Base-by-base conservation (phyloP, 345 rosid genomes). In the Sisymbrium irio region DNA sequence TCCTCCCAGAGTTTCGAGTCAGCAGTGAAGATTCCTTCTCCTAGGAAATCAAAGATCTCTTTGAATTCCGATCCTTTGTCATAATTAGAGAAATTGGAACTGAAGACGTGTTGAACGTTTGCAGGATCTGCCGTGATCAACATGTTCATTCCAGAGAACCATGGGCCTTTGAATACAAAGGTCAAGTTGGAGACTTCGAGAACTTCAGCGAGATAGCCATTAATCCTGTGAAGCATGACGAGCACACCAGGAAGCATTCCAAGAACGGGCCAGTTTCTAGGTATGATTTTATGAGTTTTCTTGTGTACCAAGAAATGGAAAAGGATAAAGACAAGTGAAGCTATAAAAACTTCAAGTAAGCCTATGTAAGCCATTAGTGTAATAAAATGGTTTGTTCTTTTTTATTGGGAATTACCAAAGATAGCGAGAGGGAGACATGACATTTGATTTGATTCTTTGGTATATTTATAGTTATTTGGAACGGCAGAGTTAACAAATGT, bases 11-110 rank as follows among this genome's bases (percentile, higher is more conserved):
- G 57, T 25, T 83, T 82, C 0, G 69, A 77, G 56, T 83, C 85
- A 18, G 80, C 67, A 42, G 79, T 80, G 76, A 80, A 74, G 49
- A 82, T 71, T 1, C 80, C 83, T 15, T 76, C 78, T 15, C 83
- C 85, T 0, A 76, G 37, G 49, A 74, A 56, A 22, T 82, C 81
- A 14, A 79, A 77, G 1, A 76, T 73, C 41, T 79, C 62, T 44
- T 76, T 72, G 71, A 72, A 82, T 62, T 79, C 73, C 0, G 63
- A 25, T 15, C 85, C 85, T 60, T 82, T 77, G 11, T 62, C 77
- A 3, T 62, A 82, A 39, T 68, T 76, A 27, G 76, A 49, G 72
- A 79, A 77, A 78, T 74, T 59, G 57, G 72, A 54, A 64, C 64
- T 69, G 67, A 73, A 63, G 25, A 79, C 77, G 45, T 82, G 49